Percentiles rank a stretch among this genome's conserved stretches.
phyloP scores from a whole-genome alignment of 768 basidiomycete species.

The Mycena latifolia region DNA sequence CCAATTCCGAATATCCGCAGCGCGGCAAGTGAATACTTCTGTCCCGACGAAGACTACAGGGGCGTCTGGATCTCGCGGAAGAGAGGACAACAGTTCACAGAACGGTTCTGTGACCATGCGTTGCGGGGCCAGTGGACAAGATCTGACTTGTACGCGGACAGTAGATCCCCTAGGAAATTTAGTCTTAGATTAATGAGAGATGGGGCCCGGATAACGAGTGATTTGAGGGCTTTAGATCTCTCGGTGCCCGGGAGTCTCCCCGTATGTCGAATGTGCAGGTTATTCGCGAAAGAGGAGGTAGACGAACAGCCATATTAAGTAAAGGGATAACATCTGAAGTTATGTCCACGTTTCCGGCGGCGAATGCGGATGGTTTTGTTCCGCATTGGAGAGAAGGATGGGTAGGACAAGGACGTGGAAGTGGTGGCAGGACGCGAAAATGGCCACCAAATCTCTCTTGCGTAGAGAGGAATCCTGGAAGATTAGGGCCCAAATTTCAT shows the following conservation, averaged over 20 bases:
- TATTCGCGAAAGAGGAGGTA: conserved; percentile 12
- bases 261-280: conserved; percentile 24
- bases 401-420: conserved; percentile 30
- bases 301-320: conserved; percentile 18
- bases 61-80: conserved; percentile 10
- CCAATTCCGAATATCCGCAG: conserved; percentile 27
- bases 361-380: conserved; percentile 1
- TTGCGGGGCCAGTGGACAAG: conserved; percentile 26
- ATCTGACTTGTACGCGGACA: conserved; percentile 30
- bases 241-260: conserved; percentile 16
- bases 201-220: not conserved
- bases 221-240: conserved; percentile 16
- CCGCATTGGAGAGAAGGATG: conserved; percentile 8
- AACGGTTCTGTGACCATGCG: conserved; percentile 26
- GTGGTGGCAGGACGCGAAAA: conserved; percentile 22
- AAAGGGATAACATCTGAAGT: conserved; percentile 12
- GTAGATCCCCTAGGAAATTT: conserved; percentile 29
- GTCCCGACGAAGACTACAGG: conserved; percentile 33
- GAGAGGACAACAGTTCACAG: conserved; percentile 30
- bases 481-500: conserved; percentile 29
- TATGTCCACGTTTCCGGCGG: conserved; percentile 9
- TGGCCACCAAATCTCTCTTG: conserved; percentile 15
- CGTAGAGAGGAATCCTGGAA: conserved; percentile 17
- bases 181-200: conserved; percentile 16
- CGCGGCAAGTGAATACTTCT: conserved; percentile 29